These are phyloP conservation scores for Irpex lacteus DNA, from an alignment of 1,284 basidiomycete species.

Conservation along the genomic window DNA sequence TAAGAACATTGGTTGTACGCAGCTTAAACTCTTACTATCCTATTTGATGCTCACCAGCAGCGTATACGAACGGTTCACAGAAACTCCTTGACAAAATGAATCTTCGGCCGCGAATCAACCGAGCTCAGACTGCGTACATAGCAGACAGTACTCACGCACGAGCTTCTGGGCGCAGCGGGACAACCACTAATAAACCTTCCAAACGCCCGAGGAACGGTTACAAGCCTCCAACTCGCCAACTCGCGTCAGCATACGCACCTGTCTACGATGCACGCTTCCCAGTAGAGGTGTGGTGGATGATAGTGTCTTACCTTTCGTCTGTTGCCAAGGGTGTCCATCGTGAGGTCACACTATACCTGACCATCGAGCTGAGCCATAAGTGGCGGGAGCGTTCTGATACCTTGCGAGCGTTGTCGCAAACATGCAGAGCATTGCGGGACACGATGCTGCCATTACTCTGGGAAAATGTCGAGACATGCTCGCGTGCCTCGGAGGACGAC, in stretches of 20 bases:
- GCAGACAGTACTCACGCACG: no score
- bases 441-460: not conserved
- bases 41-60: no score
- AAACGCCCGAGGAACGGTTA: not conserved
- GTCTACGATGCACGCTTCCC: not conserved
- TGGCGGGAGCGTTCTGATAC: not conserved
- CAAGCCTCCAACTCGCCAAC: not conserved
- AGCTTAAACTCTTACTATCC: no score
- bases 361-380: not conserved
- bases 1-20: no score
- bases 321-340: not conserved
- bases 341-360: not conserved
- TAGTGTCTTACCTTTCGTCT: not conserved
- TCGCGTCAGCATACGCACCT: not conserved
- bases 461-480: slow-evolving; percentile 3
- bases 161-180: no score
- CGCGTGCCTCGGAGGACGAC: not conserved
- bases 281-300: not conserved
- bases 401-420: slow-evolving; percentile 1
- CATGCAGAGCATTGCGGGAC: not conserved
- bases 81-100: no score
- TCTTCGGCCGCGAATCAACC: no score
- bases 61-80: no score
- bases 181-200: no score
- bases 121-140: no score